These are phyloP conservation scores for Neurospora sp. DNA, from an alignment of 495 filamentous ascomycete species.

Conservation along the genomic window DNA sequence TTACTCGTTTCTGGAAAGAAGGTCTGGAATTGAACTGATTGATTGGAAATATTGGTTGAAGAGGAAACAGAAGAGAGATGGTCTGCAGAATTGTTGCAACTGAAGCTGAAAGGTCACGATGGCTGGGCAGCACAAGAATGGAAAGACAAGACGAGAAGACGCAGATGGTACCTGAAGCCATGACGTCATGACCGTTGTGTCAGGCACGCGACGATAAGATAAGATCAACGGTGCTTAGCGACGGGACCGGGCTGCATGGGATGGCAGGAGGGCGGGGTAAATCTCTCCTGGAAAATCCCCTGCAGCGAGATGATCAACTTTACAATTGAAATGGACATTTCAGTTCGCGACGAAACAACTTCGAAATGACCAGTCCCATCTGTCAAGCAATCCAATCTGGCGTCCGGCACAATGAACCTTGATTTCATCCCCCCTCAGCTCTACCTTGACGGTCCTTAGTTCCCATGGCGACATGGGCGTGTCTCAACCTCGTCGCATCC, in stretches of 20 bases:
- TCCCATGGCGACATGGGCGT: neutral
- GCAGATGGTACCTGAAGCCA: neutral
- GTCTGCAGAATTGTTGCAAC: neutral
- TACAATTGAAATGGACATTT: neutral
- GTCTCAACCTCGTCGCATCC: neutral
- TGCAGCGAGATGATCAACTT: neutral
- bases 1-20: neutral
- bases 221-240: neutral
- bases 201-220: neutral
- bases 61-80: neutral
- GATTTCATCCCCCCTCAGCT: neutral
- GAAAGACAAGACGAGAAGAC: neutral
- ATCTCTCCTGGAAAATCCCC: neutral
- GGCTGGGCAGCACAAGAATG: neutral
- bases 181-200: neutral
- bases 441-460: neutral
- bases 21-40: neutral
- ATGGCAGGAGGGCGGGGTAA: neutral
- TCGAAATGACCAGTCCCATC: neutral
- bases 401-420: neutral
- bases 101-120: neutral
- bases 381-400: neutral
- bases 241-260: neutral
- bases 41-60: neutral
- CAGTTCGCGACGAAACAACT: neutral